Evolutionary conservation across 129 eudicot species (phyloP).

Genomic region (Cynara cardunculus): DNA sequence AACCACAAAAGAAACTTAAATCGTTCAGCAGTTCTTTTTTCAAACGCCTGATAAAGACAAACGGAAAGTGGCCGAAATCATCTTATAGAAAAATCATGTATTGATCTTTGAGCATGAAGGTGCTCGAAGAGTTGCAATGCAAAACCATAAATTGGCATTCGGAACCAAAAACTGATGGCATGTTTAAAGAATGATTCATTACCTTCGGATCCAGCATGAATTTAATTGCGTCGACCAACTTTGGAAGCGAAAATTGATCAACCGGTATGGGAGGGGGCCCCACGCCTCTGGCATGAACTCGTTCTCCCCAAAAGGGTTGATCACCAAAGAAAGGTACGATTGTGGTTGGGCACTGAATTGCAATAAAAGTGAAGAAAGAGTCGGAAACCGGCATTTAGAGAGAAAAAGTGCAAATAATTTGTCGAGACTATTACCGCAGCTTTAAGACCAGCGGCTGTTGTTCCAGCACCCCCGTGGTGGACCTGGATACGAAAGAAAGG

Average conservation of each 20-base stretch:
- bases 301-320: conserved; percentile 98
- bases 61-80: no score
- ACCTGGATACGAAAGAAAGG: conserved; percentile 44
- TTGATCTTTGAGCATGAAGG: neutral
- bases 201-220: conserved; percentile 91
- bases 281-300: conserved; percentile 86
- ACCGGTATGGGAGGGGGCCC: conserved; percentile 92
- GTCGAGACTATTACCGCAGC: conserved; percentile 63
- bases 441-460: conserved; percentile 99
- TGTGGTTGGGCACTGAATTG: conserved; percentile 85
- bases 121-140: neutral
- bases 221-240: conserved; percentile 77
- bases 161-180: conserved; percentile 5
- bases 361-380: conserved; percentile 6
- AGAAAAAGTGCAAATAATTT: neutral
- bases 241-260: conserved; percentile 73
- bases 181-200: neutral
- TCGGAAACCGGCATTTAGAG: neutral
- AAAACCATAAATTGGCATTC: neutral
- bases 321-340: conserved; percentile 97
- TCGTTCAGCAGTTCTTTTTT: no score
- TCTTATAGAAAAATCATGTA: neutral
- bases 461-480: conserved; percentile 99
- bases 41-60: no score
- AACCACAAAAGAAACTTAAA: no score